Percentiles rank a stretch among this genome's conserved stretches.
Evolutionary conservation across 2,329 filamentous ascomycete genomes (phyloP).

Genomic region (Scedosporium boydii): DNA sequence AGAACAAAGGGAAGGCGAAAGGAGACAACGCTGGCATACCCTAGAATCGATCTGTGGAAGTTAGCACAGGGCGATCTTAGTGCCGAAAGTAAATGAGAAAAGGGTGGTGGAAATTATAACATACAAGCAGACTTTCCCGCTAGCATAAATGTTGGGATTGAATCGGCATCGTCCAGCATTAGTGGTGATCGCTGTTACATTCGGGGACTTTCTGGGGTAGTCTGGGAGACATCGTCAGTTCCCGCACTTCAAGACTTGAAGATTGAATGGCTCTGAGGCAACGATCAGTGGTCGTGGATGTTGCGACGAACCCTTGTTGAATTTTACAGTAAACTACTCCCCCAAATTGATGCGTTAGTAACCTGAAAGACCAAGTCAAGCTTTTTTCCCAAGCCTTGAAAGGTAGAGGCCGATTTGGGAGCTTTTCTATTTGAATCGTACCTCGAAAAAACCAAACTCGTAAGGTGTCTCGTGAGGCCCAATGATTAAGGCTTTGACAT

Average conservation of each 20-base stretch:
- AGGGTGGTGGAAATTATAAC: slow-evolving; percentile 22
- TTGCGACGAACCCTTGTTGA: slow-evolving; percentile 56
- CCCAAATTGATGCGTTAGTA: not conserved
- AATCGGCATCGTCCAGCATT: slow-evolving; percentile 84
- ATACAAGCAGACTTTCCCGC: slow-evolving; percentile 85
- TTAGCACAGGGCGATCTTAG: slow-evolving; percentile 11
- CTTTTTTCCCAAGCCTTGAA: slow-evolving; percentile 17
- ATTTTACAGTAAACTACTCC: slow-evolving; percentile 64
- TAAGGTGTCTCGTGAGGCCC: slow-evolving; percentile 93
- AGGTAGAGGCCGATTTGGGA: not conserved
- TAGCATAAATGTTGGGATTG: slow-evolving; percentile 93
- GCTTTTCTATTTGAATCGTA: slow-evolving; percentile 22
- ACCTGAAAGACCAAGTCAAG: not conserved
- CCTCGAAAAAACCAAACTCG: slow-evolving; percentile 96
- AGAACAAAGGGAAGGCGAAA: not conserved
- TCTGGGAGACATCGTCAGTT: slow-evolving; percentile 38
- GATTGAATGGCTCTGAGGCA: slow-evolving; percentile 3
- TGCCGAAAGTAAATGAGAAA: slow-evolving; percentile 5
- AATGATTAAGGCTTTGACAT: slow-evolving; percentile 79
- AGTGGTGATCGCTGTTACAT: slow-evolving; percentile 65
- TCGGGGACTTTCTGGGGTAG: slow-evolving; percentile 64
- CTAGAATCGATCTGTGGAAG: slow-evolving; percentile 65
- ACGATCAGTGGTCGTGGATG: not conserved
- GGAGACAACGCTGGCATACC: slow-evolving; percentile 39
- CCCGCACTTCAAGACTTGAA: not conserved